phyloP scores from a whole-genome alignment of 495 filamentous ascomycete genomes.

The Aspergillus cristatus region DNA sequence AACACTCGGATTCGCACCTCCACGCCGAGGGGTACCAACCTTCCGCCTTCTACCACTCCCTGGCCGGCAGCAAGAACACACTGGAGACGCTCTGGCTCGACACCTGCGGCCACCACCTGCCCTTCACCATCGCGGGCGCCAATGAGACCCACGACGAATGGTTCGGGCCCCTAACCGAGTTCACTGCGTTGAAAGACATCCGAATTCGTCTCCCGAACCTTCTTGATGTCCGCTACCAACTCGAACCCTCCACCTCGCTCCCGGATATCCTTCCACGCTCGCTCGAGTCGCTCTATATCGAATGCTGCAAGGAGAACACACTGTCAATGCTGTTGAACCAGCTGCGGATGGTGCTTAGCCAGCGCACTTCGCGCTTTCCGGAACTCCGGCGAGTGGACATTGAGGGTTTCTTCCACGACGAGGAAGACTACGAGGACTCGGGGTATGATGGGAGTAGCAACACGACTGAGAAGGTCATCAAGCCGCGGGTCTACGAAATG shows the following conservation, averaged over 20 bases:
- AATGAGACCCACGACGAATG: conserved; percentile 29
- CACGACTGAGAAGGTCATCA: conserved; percentile 10
- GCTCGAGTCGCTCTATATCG: conserved; percentile 21
- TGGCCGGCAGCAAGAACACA: conserved; percentile 17
- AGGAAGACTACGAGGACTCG: conserved; percentile 13
- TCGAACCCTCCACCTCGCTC: conserved; percentile 15
- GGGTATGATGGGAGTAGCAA: conserved; percentile 1
- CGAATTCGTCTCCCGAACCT: conserved; percentile 28
- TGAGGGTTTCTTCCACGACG: conserved; percentile 26
- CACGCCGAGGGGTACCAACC: conserved; percentile 21
- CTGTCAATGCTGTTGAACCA: conserved; percentile 21
- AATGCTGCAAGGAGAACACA: conserved; percentile 23
- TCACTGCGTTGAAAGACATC: conserved; percentile 22
- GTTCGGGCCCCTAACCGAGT: conserved; percentile 24
- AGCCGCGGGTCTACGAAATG: conserved; percentile 18
- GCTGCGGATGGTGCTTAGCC: conserved; percentile 16
- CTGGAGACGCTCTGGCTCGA: conserved; percentile 28
- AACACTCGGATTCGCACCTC: conserved; percentile 25
- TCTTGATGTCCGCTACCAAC: conserved; percentile 21
- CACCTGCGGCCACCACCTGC: conserved; percentile 20
- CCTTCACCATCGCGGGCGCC: conserved; percentile 22
- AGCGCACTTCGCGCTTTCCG: conserved; percentile 11
- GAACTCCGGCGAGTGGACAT: conserved; percentile 15
- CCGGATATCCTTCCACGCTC: conserved; percentile 19
- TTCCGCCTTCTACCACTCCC: conserved; percentile 17